A percentile compares a stretch with the other conserved stretches of the same genome.
phyloP scores from a whole-genome alignment of 1,139 yeast genomes.

The Lodderomyces orthopsilosis region DNA sequence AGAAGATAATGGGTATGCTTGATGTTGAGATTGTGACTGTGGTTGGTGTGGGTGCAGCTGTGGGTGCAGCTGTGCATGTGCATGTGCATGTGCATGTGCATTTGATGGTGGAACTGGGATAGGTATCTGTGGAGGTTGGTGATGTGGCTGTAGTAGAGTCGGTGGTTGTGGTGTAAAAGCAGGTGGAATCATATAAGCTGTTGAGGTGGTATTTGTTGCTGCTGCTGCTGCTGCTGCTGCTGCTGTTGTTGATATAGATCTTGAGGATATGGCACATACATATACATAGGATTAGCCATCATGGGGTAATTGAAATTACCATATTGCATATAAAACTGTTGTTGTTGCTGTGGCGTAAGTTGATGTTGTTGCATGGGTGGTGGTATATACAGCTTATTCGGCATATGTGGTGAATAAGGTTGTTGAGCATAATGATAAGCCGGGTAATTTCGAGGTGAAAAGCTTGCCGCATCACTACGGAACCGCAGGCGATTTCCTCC shows the following conservation, averaged over 20 bases:
- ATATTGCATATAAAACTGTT: slow-evolving; percentile 22
- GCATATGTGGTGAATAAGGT: slow-evolving; percentile 13
- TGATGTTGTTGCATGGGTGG: slow-evolving; percentile 13
- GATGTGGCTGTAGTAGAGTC: slow-evolving; percentile 8
- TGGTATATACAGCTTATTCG: slow-evolving; percentile 13
- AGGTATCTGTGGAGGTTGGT: slow-evolving; percentile 5
- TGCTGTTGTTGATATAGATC: slow-evolving; percentile 8
- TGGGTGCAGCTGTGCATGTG: neutral
- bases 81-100: slow-evolving; percentile 2
- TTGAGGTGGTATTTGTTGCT: neutral
- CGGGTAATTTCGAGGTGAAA: slow-evolving; percentile 30
- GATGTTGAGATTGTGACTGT: neutral
- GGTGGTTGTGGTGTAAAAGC: slow-evolving; percentile 5
- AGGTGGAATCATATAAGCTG: slow-evolving; percentile 7
- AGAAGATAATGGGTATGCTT: neutral
- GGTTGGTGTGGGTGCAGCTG: slow-evolving; percentile 4
- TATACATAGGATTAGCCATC: slow-evolving; percentile 13
- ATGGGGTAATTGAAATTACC: slow-evolving; percentile 15
- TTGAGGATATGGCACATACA: slow-evolving; percentile 10
- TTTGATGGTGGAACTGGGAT: neutral
- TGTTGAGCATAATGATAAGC: slow-evolving; percentile 12
- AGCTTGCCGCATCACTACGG: slow-evolving; percentile 44
- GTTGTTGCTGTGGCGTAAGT: slow-evolving; percentile 20
- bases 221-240: slow-evolving; percentile 3
- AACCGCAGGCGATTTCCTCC: slow-evolving; percentile 34